A percentile compares a stretch with the other conserved stretches of the same genome.
These are phyloP conservation scores for Metarhizium guizhouense DNA, from an alignment of 2,329 filamentous ascomycete genomes.

Conservation along the genomic window DNA sequence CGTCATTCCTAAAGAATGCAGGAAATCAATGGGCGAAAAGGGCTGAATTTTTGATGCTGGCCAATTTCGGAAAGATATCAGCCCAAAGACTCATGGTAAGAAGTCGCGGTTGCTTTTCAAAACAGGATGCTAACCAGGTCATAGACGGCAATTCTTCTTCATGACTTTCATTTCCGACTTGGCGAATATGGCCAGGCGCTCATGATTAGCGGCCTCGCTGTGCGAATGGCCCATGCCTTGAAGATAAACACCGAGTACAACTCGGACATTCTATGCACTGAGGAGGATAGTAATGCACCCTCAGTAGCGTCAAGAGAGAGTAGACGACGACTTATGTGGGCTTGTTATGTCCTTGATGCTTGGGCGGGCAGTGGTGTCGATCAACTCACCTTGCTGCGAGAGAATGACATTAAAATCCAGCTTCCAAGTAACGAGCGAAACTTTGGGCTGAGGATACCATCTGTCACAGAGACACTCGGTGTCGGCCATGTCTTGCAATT, in stretches of 20 bases:
- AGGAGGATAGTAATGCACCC: constrained; percentile 18
- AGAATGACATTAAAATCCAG: constrained; percentile 32
- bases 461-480: constrained; percentile 29
- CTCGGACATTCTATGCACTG: constrained; percentile 28
- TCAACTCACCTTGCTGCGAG: constrained; percentile 28
- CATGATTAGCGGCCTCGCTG: constrained; percentile 31
- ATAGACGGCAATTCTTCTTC: constrained; percentile 28
- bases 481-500: constrained; percentile 32
- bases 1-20: constrained; percentile 21
- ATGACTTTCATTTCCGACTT: constrained; percentile 30
- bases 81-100: constrained; percentile 29
- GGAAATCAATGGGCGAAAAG: constrained; percentile 29
- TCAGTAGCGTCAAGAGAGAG: constrained; percentile 29
- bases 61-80: constrained; percentile 30
- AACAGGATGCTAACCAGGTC: background rate
- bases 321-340: constrained; percentile 32
- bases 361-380: constrained; percentile 31
- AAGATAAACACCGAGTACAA: constrained; percentile 29
- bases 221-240: constrained; percentile 32
- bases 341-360: constrained; percentile 31
- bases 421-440: constrained; percentile 31
- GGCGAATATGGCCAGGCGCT: constrained; percentile 31
- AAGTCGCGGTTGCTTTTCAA: background rate
- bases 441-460: constrained; percentile 30
- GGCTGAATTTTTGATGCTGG: constrained; percentile 25